Evolutionary conservation across 139 green algal species (phyloP).

Genomic region (Chlamydomonas incerta): DNA sequence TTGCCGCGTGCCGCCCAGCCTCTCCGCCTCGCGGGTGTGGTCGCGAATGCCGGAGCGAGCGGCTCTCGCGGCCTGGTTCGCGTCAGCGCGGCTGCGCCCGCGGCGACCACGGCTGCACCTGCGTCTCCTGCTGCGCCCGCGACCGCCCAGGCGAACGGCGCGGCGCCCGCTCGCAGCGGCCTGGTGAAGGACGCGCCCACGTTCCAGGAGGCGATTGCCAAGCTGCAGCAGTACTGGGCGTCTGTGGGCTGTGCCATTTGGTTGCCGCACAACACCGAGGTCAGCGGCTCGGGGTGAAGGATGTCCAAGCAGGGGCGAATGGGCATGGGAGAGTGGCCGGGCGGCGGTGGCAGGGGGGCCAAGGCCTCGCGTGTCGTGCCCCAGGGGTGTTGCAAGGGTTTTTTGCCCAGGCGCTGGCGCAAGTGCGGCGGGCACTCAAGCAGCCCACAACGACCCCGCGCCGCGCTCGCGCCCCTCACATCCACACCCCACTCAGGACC

Average conservation of each 20-base stretch:
- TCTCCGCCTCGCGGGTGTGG: neutral
- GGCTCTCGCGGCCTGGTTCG: slow-evolving; percentile 1
- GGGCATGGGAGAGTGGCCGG: neutral
- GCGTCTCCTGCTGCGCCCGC: neutral
- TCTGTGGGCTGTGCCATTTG: slow-evolving; percentile 87
- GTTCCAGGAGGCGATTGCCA: slow-evolving; percentile 94
- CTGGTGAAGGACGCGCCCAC: slow-evolving; percentile 65
- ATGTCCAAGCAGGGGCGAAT: no score
- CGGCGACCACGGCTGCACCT: neutral
- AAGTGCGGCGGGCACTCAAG: no score
- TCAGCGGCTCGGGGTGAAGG: slow-evolving; percentile 27
- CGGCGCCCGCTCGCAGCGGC: neutral
- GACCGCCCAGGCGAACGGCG: neutral
- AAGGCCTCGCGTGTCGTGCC: no score
- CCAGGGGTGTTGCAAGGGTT: no score
- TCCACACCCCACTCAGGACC: no score
- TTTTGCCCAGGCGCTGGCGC: no score
- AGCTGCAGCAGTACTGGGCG: slow-evolving; percentile 94
- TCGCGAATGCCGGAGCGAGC: neutral
- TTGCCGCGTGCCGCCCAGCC: neutral
- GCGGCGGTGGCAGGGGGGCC: no score
- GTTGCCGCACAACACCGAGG: slow-evolving; percentile 98
- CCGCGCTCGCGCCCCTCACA: no score
- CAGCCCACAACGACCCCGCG: no score
- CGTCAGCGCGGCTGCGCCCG: neutral